phyloP scores from a whole-genome alignment of 345 rosid genomes.

The Gossypium thurberi region DNA sequence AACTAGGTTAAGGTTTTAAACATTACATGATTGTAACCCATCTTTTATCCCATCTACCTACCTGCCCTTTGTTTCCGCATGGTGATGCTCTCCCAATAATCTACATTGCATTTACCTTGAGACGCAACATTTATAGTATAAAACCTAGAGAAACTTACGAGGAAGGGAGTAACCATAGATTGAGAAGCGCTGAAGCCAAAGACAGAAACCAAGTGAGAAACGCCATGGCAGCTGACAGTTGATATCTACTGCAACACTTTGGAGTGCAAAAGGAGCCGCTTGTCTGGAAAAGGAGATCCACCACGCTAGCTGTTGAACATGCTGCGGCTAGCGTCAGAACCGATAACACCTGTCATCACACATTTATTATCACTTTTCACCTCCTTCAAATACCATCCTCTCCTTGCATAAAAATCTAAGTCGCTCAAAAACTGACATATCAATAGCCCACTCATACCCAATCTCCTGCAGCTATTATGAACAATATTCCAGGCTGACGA shows the following conservation, averaged over 20 bases:
- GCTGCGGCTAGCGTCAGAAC: constrained; percentile 73
- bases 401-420: too few relatives aligned
- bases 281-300: constrained; percentile 49
- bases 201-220: constrained; percentile 79
- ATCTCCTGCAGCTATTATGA: constrained; percentile 65
- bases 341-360: constrained; percentile 52
- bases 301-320: constrained; percentile 71
- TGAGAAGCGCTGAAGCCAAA: constrained; percentile 70
- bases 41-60: too few relatives aligned
- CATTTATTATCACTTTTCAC: not conserved
- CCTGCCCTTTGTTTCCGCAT: too few relatives aligned
- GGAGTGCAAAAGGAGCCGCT: constrained; percentile 37
- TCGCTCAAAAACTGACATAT: not conserved
- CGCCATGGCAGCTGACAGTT: constrained; percentile 79
- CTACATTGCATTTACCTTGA: constrained; percentile 7
- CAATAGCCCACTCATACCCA: constrained; percentile 41
- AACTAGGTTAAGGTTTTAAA: too few relatives aligned
- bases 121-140: not conserved
- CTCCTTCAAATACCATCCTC: constrained; percentile 1
- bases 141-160: constrained; percentile 25
- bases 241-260: constrained; percentile 62
- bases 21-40: too few relatives aligned
- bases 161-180: constrained; percentile 76
- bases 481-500: constrained; percentile 50
- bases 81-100: not conserved